Conservation (phyloP, 345 rosid species). For the Stellera chamaejasme region DNA sequence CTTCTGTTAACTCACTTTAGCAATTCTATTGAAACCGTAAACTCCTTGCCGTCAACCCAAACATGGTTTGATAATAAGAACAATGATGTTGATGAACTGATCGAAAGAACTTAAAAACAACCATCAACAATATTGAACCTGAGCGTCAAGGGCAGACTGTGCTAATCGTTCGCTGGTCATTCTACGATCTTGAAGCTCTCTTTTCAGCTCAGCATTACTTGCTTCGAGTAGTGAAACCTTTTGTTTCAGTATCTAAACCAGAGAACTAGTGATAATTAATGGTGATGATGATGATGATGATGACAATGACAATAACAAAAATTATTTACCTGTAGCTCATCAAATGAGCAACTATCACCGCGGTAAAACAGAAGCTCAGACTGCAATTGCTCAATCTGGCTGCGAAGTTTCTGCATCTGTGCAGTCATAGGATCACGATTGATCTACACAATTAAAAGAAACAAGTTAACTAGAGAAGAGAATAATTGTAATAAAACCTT, state of each 20-base stretch:
- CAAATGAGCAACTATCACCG: slow-evolving; percentile 63
- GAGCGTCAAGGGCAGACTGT: slow-evolving; percentile 75
- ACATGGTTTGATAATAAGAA: too few species aligned
- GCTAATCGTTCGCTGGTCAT: slow-evolving; percentile 60
- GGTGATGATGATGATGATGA: neutral
- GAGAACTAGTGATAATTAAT: neutral
- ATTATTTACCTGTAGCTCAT: slow-evolving; percentile 74
- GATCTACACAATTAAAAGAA: slow-evolving; percentile 33
- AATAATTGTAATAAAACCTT: neutral
- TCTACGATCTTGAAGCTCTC: slow-evolving; percentile 69
- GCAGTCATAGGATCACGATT: slow-evolving; percentile 86
- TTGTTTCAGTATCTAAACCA: slow-evolving; percentile 68
- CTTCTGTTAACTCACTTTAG: too few species aligned
- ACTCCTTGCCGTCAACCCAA: too few species aligned
- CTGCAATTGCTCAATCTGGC: slow-evolving; percentile 93
- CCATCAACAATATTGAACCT: slow-evolving; percentile 36
- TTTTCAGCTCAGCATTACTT: slow-evolving; percentile 66
- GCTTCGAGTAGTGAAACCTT: slow-evolving; percentile 80
- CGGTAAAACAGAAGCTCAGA: slow-evolving; percentile 77
- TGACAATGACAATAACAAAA: slow-evolving; percentile 2
- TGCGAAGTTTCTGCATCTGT: slow-evolving; percentile 81
- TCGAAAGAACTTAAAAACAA: slow-evolving; percentile 3
- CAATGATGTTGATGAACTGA: neutral
- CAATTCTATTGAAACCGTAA: too few species aligned
- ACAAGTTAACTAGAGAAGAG: neutral